A percentile compares a stretch with the other conserved stretches of the same genome.
Conservation (phyloP, 352 stramenopile genomes). For the Globisporangium canariense region DNA sequence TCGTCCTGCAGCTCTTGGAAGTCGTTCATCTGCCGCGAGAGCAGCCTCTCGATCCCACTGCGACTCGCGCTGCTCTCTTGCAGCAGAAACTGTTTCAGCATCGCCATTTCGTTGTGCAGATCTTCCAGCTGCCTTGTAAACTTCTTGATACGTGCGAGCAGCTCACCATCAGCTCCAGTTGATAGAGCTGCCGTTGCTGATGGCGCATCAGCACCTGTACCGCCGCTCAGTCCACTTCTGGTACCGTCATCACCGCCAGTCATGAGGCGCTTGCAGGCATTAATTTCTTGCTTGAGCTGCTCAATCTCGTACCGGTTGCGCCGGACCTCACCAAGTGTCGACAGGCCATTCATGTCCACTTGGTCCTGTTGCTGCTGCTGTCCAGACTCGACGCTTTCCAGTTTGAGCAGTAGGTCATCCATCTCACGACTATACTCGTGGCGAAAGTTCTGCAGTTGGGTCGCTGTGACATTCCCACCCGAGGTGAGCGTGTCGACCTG, state of each 20-base stretch:
- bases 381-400: slow-evolving; percentile 30
- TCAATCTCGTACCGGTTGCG: slow-evolving; percentile 25
- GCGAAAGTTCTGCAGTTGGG: slow-evolving; percentile 42
- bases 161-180: slow-evolving; percentile 11
- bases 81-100: slow-evolving; percentile 44
- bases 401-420: slow-evolving; percentile 32
- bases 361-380: slow-evolving; percentile 14
- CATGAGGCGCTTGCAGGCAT: slow-evolving; percentile 18
- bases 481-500: slow-evolving; percentile 44
- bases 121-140: slow-evolving; percentile 44
- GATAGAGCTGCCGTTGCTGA: background rate
- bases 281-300: slow-evolving; percentile 24
- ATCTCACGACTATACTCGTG: slow-evolving; percentile 48
- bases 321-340: slow-evolving; percentile 9
- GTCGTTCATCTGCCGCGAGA: slow-evolving; percentile 45
- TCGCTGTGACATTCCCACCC: slow-evolving; percentile 25
- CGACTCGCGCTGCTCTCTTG: slow-evolving; percentile 48
- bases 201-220: background rate
- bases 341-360: background rate
- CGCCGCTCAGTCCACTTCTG: slow-evolving; percentile 3
- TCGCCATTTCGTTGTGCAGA: slow-evolving; percentile 46
- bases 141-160: slow-evolving; percentile 35
- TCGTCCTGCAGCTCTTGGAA: slow-evolving; percentile 48
- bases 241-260: slow-evolving; percentile 8
- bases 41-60: slow-evolving; percentile 45